Evolutionary conservation across 139 green algal species (phyloP).

Genomic region (Pycnococcus provasolii): DNA sequence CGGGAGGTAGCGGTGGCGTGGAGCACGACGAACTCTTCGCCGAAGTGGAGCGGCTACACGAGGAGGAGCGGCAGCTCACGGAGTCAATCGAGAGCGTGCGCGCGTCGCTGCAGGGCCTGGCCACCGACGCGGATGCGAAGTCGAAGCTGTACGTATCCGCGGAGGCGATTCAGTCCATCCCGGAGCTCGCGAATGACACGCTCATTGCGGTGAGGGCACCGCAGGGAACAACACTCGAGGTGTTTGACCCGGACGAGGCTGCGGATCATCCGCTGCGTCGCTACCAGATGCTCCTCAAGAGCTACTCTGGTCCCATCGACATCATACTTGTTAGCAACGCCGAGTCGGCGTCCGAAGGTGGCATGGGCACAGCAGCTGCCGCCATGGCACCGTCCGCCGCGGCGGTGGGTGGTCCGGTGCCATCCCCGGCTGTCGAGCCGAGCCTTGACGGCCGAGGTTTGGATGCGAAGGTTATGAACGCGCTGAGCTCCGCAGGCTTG

Average conservation of each 20-base stretch:
- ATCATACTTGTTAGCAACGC: conserved; percentile 49
- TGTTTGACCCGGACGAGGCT: conserved; percentile 53
- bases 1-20: neutral
- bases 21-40: conserved; percentile 20
- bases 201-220: conserved; percentile 74
- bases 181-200: conserved; percentile 48
- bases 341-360: no score
- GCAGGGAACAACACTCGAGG: conserved; percentile 57
- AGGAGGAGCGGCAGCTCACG: conserved; percentile 17
- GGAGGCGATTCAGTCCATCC: conserved; percentile 50
- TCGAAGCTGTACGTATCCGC: conserved; percentile 56
- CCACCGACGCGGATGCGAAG: conserved; percentile 3
- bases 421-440: no score
- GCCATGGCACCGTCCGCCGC: no score
- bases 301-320: conserved; percentile 42
- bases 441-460: no score
- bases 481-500: no score
- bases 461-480: no score
- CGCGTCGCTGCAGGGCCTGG: neutral
- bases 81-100: neutral
- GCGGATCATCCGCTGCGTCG: conserved; percentile 6
- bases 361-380: no score
- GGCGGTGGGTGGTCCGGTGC: no score
- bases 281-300: conserved; percentile 46
- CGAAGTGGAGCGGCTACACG: conserved; percentile 30